Evolutionary conservation across 805 yeast species (phyloP).

Genomic region (Scheffersomyces lignosus): DNA sequence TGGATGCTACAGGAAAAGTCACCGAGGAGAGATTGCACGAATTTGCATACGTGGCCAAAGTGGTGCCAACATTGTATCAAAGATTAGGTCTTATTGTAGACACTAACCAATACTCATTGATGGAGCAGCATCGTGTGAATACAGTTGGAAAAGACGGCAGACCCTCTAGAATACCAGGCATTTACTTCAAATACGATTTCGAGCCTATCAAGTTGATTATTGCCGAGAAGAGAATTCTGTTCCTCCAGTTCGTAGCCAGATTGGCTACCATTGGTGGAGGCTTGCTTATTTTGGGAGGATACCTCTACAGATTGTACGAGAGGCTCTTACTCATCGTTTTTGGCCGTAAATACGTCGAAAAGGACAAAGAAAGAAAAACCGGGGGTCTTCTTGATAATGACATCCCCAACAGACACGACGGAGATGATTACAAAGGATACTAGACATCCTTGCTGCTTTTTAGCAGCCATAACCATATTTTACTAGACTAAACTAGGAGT

Average conservation of each 20-base stretch:
- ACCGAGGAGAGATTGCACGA: constrained; percentile 50
- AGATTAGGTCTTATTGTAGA: constrained; percentile 70
- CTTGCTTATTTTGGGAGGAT: constrained; percentile 64
- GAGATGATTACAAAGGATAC: no score
- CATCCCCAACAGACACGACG: no score
- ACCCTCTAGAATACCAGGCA: constrained; percentile 62
- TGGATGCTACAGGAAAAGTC: constrained; percentile 69
- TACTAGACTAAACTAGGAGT: no score
- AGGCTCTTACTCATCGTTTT: constrained; percentile 47
- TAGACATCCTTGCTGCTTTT: no score
- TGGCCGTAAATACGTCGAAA: constrained; percentile 56
- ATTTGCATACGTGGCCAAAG: constrained; percentile 67
- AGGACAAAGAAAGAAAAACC: constrained; percentile 46
- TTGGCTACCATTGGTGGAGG: constrained; percentile 85
- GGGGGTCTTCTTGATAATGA: constrained; percentile 31
- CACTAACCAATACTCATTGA: constrained; percentile 83
- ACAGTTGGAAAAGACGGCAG: constrained; percentile 11
- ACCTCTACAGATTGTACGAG: constrained; percentile 61
- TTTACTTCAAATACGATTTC: constrained; percentile 80
- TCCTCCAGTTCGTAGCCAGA: constrained; percentile 73
- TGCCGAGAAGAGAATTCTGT: constrained; percentile 71
- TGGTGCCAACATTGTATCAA: constrained; percentile 80
- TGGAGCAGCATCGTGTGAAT: constrained; percentile 44
- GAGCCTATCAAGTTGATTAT: constrained; percentile 79
- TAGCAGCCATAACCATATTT: no score